Evolutionary conservation across 768 basidiomycete genomes (phyloP).

Genomic region (Macrocybe gigantea): DNA sequence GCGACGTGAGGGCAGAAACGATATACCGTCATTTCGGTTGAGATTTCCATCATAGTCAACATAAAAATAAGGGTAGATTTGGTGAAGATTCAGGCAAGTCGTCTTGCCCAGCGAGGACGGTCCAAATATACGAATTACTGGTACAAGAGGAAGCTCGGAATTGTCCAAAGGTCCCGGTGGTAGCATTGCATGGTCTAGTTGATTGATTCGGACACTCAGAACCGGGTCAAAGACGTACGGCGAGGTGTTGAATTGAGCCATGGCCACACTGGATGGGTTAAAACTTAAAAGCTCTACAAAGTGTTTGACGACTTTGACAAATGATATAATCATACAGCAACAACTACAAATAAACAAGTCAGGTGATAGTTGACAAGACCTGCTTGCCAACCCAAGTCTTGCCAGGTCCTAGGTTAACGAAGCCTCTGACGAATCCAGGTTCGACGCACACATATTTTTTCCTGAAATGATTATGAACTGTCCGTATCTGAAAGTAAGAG

Average conservation of each 20-base stretch:
- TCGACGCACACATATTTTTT: constrained; percentile 87
- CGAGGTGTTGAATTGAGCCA: too few relatives aligned
- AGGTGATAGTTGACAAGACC: constrained; percentile 38
- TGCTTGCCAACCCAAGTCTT: constrained; percentile 77
- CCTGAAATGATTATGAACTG: constrained; percentile 32
- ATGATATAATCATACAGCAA: too few relatives aligned
- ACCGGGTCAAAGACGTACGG: too few relatives aligned
- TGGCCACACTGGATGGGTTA: too few relatives aligned
- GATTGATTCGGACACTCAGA: constrained; percentile 35
- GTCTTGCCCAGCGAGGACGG: constrained; percentile 69
- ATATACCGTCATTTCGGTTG: constrained; percentile 54
- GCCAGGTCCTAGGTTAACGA: constrained; percentile 54
- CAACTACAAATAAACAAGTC: too few relatives aligned
- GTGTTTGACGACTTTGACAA: too few relatives aligned
- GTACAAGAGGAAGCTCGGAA: constrained; percentile 55
- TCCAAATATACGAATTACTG: constrained; percentile 85
- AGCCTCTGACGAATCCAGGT: constrained; percentile 80
- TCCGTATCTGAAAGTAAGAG: background rate
- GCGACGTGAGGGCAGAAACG: background rate
- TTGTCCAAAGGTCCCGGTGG: constrained; percentile 63
- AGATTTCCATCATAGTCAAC: constrained; percentile 74
- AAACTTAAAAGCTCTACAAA: too few relatives aligned
- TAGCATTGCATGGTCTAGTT: constrained; percentile 61
- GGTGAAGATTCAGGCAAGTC: constrained; percentile 87
- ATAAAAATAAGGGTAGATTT: constrained; percentile 92